These are phyloP conservation scores for Actinomortierella ambigua DNA, from an alignment of 371 early-diverging fungal species.

Conservation along the genomic window DNA sequence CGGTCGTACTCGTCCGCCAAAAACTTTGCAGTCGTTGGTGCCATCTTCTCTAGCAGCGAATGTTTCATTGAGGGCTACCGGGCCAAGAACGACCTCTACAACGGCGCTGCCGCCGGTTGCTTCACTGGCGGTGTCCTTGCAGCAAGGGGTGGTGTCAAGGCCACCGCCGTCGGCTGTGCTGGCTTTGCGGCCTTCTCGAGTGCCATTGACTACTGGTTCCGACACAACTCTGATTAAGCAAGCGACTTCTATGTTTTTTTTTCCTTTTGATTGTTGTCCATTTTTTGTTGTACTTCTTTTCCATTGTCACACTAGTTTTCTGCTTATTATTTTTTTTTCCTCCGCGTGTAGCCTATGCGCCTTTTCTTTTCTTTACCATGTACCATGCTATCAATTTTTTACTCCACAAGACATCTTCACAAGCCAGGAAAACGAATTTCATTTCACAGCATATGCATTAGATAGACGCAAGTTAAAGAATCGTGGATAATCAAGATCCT, in stretches of 20 bases:
- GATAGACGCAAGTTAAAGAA: too few species aligned
- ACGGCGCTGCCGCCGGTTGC: slow-evolving; percentile 90
- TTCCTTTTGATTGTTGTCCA: slow-evolving; percentile 1
- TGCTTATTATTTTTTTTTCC: neutral
- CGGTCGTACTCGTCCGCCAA: slow-evolving; percentile 86
- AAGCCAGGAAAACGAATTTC: too few species aligned
- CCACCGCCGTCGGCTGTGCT: slow-evolving; percentile 83
- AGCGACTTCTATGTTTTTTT: neutral
- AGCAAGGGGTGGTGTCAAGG: slow-evolving; percentile 79
- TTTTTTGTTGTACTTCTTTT: neutral
- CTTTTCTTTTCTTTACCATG: too few species aligned
- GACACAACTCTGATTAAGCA: slow-evolving; percentile 34
- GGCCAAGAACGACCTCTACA: slow-evolving; percentile 92
- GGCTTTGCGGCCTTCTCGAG: slow-evolving; percentile 95
- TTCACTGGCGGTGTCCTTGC: slow-evolving; percentile 92
- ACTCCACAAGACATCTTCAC: too few species aligned
- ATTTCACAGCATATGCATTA: too few species aligned
- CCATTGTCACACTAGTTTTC: neutral
- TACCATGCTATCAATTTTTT: too few species aligned
- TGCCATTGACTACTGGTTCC: slow-evolving; percentile 88
- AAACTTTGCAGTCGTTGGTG: slow-evolving; percentile 92
- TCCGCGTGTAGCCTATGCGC: too few species aligned
- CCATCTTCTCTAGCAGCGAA: slow-evolving; percentile 90
- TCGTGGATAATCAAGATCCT: too few species aligned
- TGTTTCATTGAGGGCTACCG: slow-evolving; percentile 95